phyloP scores from a whole-genome alignment of 371 early-diverging fungal species.

The Rhizomucor miehei region DNA sequence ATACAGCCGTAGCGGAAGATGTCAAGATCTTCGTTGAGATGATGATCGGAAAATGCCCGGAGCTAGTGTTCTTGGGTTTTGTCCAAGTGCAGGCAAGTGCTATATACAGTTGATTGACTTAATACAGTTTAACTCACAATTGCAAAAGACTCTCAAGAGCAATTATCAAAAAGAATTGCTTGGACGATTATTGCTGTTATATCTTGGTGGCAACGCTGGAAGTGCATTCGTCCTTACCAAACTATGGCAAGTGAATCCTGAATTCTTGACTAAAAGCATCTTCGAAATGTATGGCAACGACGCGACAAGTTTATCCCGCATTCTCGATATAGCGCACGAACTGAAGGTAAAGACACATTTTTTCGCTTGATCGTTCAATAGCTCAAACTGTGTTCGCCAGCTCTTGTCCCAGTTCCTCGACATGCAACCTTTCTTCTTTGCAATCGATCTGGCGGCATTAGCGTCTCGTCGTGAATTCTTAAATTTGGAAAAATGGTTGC shows the following conservation, averaged over 20 bases:
- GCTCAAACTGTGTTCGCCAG: conserved; percentile 27
- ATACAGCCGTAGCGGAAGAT: conserved; percentile 61
- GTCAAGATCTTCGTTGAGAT: conserved; percentile 66
- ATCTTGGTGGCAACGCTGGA: conserved; percentile 67
- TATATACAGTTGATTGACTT: neutral
- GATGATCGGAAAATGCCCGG: conserved; percentile 68
- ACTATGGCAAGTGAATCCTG: conserved; percentile 71
- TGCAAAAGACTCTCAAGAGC: conserved; percentile 52
- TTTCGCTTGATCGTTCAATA: neutral
- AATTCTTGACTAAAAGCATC: conserved; percentile 62
- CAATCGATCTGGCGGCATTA: conserved; percentile 83
- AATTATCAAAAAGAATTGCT: conserved; percentile 68
- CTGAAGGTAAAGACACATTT: conserved; percentile 56
- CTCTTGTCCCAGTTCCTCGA: conserved; percentile 73
- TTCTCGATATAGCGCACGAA: conserved; percentile 82
- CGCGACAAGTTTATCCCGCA: conserved; percentile 66
- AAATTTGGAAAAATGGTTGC: conserved; percentile 85
- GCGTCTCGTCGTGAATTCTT: conserved; percentile 80
- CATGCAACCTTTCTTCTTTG: conserved; percentile 65
- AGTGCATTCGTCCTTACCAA: conserved; percentile 70
- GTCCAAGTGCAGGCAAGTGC: conserved; percentile 58
- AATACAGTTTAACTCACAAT: neutral
- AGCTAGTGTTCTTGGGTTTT: conserved; percentile 75
- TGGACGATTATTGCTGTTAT: conserved; percentile 61
- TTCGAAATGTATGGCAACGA: conserved; percentile 76